Percentiles rank a stretch among this genome's conserved stretches.
Evolutionary conservation across 2,329 filamentous ascomycete genomes (phyloP).

Genomic region (Zasmidium cellare): DNA sequence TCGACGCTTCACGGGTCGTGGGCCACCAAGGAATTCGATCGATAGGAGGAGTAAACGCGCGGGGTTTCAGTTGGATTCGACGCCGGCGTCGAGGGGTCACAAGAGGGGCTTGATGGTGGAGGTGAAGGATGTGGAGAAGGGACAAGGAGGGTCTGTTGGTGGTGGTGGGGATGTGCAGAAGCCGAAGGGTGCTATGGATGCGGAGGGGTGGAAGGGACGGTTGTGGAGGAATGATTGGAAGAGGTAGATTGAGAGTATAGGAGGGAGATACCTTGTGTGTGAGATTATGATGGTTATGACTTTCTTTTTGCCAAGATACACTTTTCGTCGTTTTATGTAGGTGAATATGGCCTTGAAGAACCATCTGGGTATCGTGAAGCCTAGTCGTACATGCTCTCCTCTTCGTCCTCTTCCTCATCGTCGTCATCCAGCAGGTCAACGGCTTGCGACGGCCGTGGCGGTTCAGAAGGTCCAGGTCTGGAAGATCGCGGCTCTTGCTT

Average conservation of each 20-base stretch:
- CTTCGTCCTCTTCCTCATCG: slow-evolving; percentile 17
- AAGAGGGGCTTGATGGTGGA: slow-evolving; percentile 29
- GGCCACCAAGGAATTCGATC: slow-evolving; percentile 17
- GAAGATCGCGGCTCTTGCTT: slow-evolving; percentile 19
- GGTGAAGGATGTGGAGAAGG: slow-evolving; percentile 33
- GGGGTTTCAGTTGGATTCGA: slow-evolving; percentile 23
- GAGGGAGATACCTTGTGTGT: neutral
- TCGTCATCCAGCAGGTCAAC: slow-evolving; percentile 21
- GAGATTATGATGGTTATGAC: neutral
- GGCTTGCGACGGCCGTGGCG: slow-evolving; percentile 15
- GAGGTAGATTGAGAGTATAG: slow-evolving; percentile 10
- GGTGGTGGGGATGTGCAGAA: slow-evolving; percentile 9
- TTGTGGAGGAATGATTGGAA: slow-evolving; percentile 32
- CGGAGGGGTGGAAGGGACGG: slow-evolving; percentile 15
- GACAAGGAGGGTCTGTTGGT: slow-evolving; percentile 17
- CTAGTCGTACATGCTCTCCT: slow-evolving; percentile 12
- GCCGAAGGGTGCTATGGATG: slow-evolving; percentile 7
- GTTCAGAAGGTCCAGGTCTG: neutral
- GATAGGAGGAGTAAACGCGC: slow-evolving; percentile 22
- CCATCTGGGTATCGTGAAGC: too few species aligned
- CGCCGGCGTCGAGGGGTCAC: slow-evolving; percentile 18
- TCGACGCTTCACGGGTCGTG: slow-evolving; percentile 45
- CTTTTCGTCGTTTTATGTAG: neutral
- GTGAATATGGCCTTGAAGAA: neutral
- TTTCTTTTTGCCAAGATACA: neutral